A percentile compares a stretch with the other conserved stretches of the same genome.
Evolutionary conservation across 1,139 yeast genomes (phyloP).

Genomic region (Hansenula lynferdii): DNA sequence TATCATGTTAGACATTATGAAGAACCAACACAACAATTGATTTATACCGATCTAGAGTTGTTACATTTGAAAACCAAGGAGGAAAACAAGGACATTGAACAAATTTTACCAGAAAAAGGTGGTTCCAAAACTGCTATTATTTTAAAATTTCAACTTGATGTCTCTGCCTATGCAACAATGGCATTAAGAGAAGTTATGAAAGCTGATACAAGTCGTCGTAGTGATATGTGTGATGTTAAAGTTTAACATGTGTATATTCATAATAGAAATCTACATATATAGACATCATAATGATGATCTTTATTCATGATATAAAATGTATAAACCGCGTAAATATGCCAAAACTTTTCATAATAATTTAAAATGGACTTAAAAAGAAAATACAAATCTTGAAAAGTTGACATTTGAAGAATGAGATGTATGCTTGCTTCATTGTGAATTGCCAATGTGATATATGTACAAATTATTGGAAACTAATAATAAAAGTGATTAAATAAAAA

Average conservation of each 20-base stretch:
- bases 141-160: conserved; percentile 71
- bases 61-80: conserved; percentile 39
- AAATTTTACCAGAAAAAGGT: conserved; percentile 34
- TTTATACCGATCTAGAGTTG: conserved; percentile 78
- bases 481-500: neutral
- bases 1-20: conserved; percentile 61
- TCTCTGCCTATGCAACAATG: conserved; percentile 97
- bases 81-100: conserved; percentile 24
- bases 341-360: no score
- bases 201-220: conserved; percentile 68
- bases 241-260: neutral
- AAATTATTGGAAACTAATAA: no score
- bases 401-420: no score
- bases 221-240: conserved; percentile 40
- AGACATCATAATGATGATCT: no score
- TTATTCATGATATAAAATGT: no score
- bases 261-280: no score
- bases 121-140: conserved; percentile 67
- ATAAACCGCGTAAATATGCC: no score
- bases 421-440: no score
- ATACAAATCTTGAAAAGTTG: no score
- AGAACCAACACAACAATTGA: conserved; percentile 61
- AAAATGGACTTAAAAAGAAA: no score
- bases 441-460: no score
- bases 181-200: conserved; percentile 90